A percentile compares a stretch with the other conserved stretches of the same genome.
phyloP scores from a whole-genome alignment of 2,329 filamentous ascomycete species.

The Piedraia hortae region DNA sequence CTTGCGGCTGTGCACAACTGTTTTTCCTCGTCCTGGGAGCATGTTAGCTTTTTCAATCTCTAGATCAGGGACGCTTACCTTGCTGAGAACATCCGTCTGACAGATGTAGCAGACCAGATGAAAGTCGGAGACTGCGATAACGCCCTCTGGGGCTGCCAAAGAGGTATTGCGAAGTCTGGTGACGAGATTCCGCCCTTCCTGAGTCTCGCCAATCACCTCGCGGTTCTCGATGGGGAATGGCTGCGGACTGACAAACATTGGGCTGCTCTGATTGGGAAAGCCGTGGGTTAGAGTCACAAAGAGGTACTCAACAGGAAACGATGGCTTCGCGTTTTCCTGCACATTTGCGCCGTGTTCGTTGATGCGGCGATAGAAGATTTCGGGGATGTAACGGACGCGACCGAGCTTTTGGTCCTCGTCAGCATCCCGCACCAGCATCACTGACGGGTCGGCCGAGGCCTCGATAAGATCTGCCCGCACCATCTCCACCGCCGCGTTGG shows the following conservation, averaged over 20 bases:
- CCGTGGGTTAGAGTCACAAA: slow-evolving; percentile 90
- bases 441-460: slow-evolving; percentile 68
- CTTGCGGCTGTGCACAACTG: slow-evolving; percentile 67
- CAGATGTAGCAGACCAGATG: slow-evolving; percentile 77
- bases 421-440: slow-evolving; percentile 86
- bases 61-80: slow-evolving; percentile 27
- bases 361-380: slow-evolving; percentile 84
- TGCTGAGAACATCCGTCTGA: slow-evolving; percentile 51
- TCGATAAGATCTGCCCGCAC: slow-evolving; percentile 83
- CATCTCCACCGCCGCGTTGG: slow-evolving; percentile 92
- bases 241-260: slow-evolving; percentile 37
- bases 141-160: slow-evolving; percentile 32
- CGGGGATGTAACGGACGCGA: slow-evolving; percentile 70
- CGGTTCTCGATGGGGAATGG: slow-evolving; percentile 85
- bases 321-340: slow-evolving; percentile 87
- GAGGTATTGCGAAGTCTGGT: slow-evolving; percentile 30
- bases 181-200: slow-evolving; percentile 44
- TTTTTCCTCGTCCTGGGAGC: slow-evolving; percentile 52
- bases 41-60: not conserved
- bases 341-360: slow-evolving; percentile 94
- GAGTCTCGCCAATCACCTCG: slow-evolving; percentile 57
- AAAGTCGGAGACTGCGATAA: slow-evolving; percentile 63
- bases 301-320: slow-evolving; percentile 88
- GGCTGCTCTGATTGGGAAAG: slow-evolving; percentile 38
- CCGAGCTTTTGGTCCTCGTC: slow-evolving; percentile 47